Percentiles rank a stretch among this genome's conserved stretches.
Conservation (phyloP, 2,329 filamentous ascomycete genomes). For the Microsporum ferrugineum region DNA sequence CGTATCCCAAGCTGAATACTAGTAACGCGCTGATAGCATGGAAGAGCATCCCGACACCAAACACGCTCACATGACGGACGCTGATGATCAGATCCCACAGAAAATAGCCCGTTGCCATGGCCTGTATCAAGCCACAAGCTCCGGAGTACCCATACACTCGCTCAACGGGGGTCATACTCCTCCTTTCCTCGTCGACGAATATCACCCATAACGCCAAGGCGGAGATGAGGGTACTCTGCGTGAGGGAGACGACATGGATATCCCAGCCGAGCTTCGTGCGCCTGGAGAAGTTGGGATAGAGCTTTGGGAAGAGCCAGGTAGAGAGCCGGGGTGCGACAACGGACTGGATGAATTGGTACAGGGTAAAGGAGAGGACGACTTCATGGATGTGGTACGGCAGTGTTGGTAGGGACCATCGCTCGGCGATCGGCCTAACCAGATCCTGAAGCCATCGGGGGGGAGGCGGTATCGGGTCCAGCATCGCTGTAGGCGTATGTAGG, state of each 20-base stretch:
- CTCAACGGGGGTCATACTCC: conserved; percentile 41
- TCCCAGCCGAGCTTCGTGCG: conserved; percentile 55
- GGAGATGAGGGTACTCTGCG: conserved; percentile 49
- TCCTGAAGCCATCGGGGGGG: conserved; percentile 42
- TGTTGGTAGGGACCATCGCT: conserved; percentile 42
- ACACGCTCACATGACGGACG: conserved; percentile 43
- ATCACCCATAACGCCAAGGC: conserved; percentile 48
- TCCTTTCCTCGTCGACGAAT: conserved; percentile 44
- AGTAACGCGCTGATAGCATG: conserved; percentile 51
- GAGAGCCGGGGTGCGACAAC: conserved; percentile 47
- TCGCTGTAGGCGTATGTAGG: conserved; percentile 13
- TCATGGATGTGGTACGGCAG: conserved; percentile 53
- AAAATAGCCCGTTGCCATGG: conserved; percentile 52
- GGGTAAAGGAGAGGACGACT: conserved; percentile 42
- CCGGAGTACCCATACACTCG: conserved; percentile 53
- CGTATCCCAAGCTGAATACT: conserved; percentile 53
- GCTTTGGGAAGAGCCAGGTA: conserved; percentile 41
- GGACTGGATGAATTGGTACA: conserved; percentile 47
- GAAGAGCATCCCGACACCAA: conserved; percentile 50
- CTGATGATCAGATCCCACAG: conserved; percentile 53
- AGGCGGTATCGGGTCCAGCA: conserved; percentile 34
- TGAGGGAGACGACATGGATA: conserved; percentile 52
- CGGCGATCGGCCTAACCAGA: conserved; percentile 40
- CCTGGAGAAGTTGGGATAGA: conserved; percentile 43
- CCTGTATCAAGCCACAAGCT: conserved; percentile 46